A percentile compares a stretch with the other conserved stretches of the same genome.
These are phyloP conservation scores for Paragyromitra xinjiangensis DNA, from an alignment of 495 filamentous ascomycete genomes.

Conservation along the genomic window DNA sequence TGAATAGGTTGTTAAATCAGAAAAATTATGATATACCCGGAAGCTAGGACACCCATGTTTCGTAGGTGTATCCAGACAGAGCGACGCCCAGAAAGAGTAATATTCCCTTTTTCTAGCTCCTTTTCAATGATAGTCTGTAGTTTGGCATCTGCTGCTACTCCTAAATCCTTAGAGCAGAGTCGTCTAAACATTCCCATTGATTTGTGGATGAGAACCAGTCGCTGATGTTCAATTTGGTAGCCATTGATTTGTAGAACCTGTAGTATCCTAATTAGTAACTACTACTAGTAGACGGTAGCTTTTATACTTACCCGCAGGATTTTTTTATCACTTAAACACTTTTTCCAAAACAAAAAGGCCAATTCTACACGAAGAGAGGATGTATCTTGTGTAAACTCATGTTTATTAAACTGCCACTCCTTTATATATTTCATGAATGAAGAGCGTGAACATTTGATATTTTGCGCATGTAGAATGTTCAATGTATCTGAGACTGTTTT, in stretches of 20 bases:
- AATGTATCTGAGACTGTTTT: too few relatives aligned
- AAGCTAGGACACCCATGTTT: slow-evolving; percentile 5
- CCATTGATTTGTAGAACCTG: slow-evolving; percentile 17
- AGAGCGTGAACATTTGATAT: too few relatives aligned
- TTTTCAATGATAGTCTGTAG: neutral
- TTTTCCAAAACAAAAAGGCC: slow-evolving; percentile 10
- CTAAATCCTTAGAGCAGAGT: neutral
- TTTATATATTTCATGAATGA: too few relatives aligned
- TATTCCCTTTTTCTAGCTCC: slow-evolving; percentile 10
- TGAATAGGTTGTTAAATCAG: neutral
- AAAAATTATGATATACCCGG: neutral
- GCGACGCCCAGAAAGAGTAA: neutral
- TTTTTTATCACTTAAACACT: slow-evolving; percentile 5
- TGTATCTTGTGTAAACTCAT: too few relatives aligned
- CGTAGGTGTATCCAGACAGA: neutral
- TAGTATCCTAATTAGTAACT: too few relatives aligned
- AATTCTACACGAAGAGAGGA: neutral
- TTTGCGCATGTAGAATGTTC: too few relatives aligned
- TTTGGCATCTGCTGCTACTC: neutral
- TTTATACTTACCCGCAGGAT: neutral
- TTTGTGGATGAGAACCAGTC: neutral
- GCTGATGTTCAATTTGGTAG: neutral
- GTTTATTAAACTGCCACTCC: too few relatives aligned
- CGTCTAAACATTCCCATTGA: slow-evolving; percentile 18
- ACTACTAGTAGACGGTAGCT: neutral